Percentiles rank a stretch among this genome's conserved stretches.
Conservation (phyloP, 2,329 filamentous ascomycete species). For the Cytospora mali region DNA sequence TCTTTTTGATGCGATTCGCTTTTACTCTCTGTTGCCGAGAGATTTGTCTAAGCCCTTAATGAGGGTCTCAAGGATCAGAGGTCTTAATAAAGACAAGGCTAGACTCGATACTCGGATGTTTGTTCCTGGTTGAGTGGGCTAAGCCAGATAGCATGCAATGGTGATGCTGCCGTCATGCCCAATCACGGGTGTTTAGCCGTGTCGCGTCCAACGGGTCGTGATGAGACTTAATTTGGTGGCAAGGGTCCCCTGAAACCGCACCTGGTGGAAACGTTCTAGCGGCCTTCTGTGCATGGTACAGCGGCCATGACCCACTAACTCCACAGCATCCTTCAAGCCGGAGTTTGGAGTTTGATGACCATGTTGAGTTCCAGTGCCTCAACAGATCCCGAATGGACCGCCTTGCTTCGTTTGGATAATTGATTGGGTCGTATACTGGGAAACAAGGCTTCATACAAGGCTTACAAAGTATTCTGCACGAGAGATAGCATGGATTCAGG, state of each 20-base stretch:
- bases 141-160: neutral
- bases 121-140: neutral
- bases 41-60: no score
- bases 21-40: neutral
- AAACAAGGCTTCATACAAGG: neutral
- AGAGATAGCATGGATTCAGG: neutral
- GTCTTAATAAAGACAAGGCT: neutral
- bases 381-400: neutral
- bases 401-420: neutral
- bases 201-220: neutral
- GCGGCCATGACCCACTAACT: neutral
- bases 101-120: neutral
- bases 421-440: neutral
- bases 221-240: neutral
- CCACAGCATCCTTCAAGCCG: neutral
- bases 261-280: slow-evolving; percentile 14
- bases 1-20: neutral
- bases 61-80: neutral
- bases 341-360: neutral
- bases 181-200: slow-evolving; percentile 1
- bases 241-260: slow-evolving; percentile 3
- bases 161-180: neutral
- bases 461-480: neutral
- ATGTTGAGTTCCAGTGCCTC: neutral
- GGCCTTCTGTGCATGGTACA: neutral